phyloP scores from a whole-genome alignment of 2,329 filamentous ascomycete genomes.

The Coleophoma eucalyptorum region DNA sequence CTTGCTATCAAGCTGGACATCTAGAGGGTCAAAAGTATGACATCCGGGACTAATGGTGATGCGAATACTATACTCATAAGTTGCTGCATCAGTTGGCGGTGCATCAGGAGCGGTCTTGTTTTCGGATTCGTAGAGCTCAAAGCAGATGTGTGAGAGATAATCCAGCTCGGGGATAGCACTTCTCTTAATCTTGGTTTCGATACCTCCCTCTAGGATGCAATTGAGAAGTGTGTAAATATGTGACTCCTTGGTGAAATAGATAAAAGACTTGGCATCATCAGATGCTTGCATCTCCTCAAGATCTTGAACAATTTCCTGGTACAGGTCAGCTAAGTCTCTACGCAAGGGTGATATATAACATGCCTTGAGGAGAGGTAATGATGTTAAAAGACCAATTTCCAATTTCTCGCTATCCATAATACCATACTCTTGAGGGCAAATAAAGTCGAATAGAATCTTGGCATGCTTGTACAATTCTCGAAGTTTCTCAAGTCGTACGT shows the following conservation, averaged over 20 bases:
- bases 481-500: conserved; percentile 81
- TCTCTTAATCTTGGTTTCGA: conserved; percentile 94
- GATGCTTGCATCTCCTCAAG: conserved; percentile 96
- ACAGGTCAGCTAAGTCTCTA: conserved; percentile 6
- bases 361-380: conserved; percentile 74
- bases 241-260: conserved; percentile 99
- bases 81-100: conserved; percentile 20
- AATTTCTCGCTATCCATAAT: conserved; percentile 95
- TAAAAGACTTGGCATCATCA: conserved; percentile 89
- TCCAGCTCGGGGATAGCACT: conserved; percentile 95
- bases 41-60: conserved; percentile 95
- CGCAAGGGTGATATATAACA: not conserved
- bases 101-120: conserved; percentile 41
- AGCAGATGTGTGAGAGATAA: conserved; percentile 96
- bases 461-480: conserved; percentile 90
- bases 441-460: conserved; percentile 96
- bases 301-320: conserved; percentile 90
- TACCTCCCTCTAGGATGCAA: conserved; percentile 94
- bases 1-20: conserved; percentile 93
- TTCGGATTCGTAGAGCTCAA: conserved; percentile 95
- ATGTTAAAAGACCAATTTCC: conserved; percentile 95
- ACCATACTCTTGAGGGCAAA: conserved; percentile 96
- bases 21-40: conserved; percentile 92
- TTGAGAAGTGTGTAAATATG: conserved; percentile 98
- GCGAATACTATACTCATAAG: conserved; percentile 89